These are phyloP conservation scores for Trichoderma brevicompactum DNA, from an alignment of 2,329 filamentous ascomycete species.

Conservation along the genomic window DNA sequence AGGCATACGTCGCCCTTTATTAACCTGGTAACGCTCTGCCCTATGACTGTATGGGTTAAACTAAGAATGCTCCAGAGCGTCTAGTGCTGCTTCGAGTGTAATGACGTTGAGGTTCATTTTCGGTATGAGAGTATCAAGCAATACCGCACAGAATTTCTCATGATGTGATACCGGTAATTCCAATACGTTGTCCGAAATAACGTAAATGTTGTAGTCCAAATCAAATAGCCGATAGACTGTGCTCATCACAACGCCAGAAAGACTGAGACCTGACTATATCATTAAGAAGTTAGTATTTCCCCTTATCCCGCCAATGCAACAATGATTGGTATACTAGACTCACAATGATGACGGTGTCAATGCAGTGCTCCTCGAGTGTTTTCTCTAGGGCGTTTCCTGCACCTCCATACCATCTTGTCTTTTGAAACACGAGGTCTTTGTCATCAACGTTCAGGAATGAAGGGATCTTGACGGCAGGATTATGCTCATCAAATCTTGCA, in stretches of 20 bases:
- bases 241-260: slow-evolving; percentile 48
- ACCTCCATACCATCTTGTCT: slow-evolving; percentile 49
- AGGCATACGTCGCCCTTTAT: neutral
- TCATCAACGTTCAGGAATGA: slow-evolving; percentile 40
- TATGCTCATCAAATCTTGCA: slow-evolving; percentile 36
- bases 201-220: slow-evolving; percentile 49
- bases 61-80: slow-evolving; percentile 11
- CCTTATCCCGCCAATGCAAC: neutral
- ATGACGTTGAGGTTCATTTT: slow-evolving; percentile 28
- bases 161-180: slow-evolving; percentile 28
- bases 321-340: slow-evolving; percentile 20
- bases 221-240: slow-evolving; percentile 50
- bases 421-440: slow-evolving; percentile 45
- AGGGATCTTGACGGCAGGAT: slow-evolving; percentile 40
- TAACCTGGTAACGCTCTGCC: no score
- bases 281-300: neutral
- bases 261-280: slow-evolving; percentile 44
- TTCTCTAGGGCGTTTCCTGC: slow-evolving; percentile 47
- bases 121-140: slow-evolving; percentile 8
- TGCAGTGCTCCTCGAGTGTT: slow-evolving; percentile 45
- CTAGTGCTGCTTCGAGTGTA: slow-evolving; percentile 22
- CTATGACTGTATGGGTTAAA: neutral
- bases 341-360: slow-evolving; percentile 48
- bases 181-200: slow-evolving; percentile 44
- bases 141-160: neutral